Base-by-base conservation (phyloP, 441 rosid genomes). In the California macrophylla region DNA sequence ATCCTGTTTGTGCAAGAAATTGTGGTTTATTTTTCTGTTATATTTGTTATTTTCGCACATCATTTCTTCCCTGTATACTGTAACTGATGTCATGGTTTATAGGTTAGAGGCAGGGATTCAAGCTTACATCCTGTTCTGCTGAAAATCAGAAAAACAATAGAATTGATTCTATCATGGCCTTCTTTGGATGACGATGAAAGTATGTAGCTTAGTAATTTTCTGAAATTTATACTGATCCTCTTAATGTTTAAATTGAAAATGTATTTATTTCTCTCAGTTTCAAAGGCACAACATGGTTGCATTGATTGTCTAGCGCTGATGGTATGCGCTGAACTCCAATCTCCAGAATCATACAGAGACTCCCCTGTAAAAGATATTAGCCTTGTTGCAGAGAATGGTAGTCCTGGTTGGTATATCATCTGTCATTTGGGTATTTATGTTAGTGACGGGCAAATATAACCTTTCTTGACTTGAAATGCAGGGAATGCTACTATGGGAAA, bases 221-320 rank as follows among this genome's bases (percentile, higher is more conserved):
- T 66, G 38, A 32, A 13, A 67, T 29, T 66, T 73, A 64, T 74
- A 67, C 52, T n/a, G n/a, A 54, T 65, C 29, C 26, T 65, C 16
- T 13, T 61, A 26, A 30, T 64, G 29, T 73, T 21, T 16, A 50
- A 20, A 23, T 72, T 69, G 38, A 61, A 61, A 12, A 25, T 73
- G 73, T 58, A 69, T 64, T 66, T 50, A 63, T 68, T 45, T 23
- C 13, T 64, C 74, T 72, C 87, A 93, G 98, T 93, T 78, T 85
- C 87, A 28, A 93, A 91, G 83, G 93, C 91, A 69, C 95, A 91
- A 64, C 97, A 87, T 70, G 98, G 97, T 23, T 91, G 97, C 85
- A 87, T 93, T 54, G 98, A 93, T 76, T 91, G 93, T 82, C 77
- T 93, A 24, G 97, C 98, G 24, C 73, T 89, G 60, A 86, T 88